Evolutionary conservation across 805 yeast genomes (phyloP), one percentile per base, ranked within the genome.

Genomic region (Lipomyces spencermartinsiae): DNA sequence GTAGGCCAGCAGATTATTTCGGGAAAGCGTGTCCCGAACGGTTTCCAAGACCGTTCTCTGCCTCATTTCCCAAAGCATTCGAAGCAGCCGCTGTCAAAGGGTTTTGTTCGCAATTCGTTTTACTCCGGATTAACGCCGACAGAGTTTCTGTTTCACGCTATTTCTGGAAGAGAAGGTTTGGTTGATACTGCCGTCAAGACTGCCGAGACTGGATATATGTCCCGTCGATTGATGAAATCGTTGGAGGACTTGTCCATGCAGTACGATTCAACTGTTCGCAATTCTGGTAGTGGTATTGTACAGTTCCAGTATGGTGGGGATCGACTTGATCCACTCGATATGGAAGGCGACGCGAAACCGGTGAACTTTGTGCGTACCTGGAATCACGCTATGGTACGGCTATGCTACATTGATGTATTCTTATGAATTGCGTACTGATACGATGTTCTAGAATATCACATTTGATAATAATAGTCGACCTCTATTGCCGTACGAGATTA

Each of bases 171-270:
- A 84, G 99, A 95, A 84, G 99, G 99, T 81, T 84, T 95, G 78
- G 98, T 95, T 67, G 99, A 95, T 84, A 95, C 99, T 29, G 99
- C 99, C 25, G 99, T 95, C 66, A 95, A 95, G 80, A 95, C 99
- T 43, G 99, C 99, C 2, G 99, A 95, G 79, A 94, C 99, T 4
- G 98, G 98, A 77, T 93, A 93, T 81, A 94, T 94, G 96, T 94
- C 98, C 31, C 91, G 99, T 80, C 89, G 99, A 80, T 84, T 94
- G 78, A 94, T 94, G 99, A 94, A 94, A 80, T 95, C 98, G 5
- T 83, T 95, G 74, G 99, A 95, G 81, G 99, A 95, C 82, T 84
- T 95, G 78, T 92, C 97, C 61, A 86, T 97, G 67, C 92, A 89
- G 76, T 95, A 95, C 79, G 99, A 95, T 78, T 87, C 87, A 74